Conservation (phyloP, 1,284 basidiomycete species). For the Heliocybe sulcata region DNA sequence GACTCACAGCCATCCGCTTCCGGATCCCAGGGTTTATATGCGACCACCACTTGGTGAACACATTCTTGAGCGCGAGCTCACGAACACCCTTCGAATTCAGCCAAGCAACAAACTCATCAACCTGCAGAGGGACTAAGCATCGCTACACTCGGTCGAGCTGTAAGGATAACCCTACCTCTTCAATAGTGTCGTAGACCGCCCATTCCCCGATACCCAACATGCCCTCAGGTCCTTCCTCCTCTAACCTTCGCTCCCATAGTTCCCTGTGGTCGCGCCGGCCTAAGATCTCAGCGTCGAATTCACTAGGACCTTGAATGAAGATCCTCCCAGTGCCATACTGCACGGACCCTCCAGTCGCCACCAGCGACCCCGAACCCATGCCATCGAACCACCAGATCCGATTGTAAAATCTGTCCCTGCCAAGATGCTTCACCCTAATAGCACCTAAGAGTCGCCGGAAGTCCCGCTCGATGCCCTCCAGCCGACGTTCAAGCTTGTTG, state of each 20-base stretch:
- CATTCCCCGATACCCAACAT: slow-evolving; percentile 76
- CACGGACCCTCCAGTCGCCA: slow-evolving; percentile 66
- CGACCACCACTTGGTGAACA: slow-evolving; percentile 78
- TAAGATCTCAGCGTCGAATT: slow-evolving; percentile 67
- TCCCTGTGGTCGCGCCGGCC: slow-evolving; percentile 53
- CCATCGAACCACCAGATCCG: slow-evolving; percentile 99
- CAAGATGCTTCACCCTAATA: slow-evolving; percentile 82
- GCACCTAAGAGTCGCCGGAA: slow-evolving; percentile 83
- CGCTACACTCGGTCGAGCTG: slow-evolving; percentile 7
- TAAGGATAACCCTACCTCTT: slow-evolving; percentile 56
- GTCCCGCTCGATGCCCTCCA: slow-evolving; percentile 88
- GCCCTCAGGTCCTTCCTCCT: slow-evolving; percentile 75
- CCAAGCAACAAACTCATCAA: slow-evolving; percentile 83
- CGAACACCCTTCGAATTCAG: slow-evolving; percentile 87
- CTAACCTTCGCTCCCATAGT: slow-evolving; percentile 48
- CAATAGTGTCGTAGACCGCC: slow-evolving; percentile 82
- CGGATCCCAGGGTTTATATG: slow-evolving; percentile 82
- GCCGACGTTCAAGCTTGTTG: slow-evolving; percentile 66
- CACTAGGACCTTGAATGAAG: slow-evolving; percentile 85
- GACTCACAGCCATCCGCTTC: slow-evolving; percentile 61
- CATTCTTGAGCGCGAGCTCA: slow-evolving; percentile 77
- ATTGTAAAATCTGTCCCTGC: slow-evolving; percentile 90
- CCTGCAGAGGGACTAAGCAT: slow-evolving; percentile 35
- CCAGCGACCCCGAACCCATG: slow-evolving; percentile 75
- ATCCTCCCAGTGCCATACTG: slow-evolving; percentile 85